A percentile compares a stretch with the other conserved stretches of the same genome.
Evolutionary conservation across 1,139 yeast species (phyloP).

Genomic region (Geotrichum citri-aurantii): DNA sequence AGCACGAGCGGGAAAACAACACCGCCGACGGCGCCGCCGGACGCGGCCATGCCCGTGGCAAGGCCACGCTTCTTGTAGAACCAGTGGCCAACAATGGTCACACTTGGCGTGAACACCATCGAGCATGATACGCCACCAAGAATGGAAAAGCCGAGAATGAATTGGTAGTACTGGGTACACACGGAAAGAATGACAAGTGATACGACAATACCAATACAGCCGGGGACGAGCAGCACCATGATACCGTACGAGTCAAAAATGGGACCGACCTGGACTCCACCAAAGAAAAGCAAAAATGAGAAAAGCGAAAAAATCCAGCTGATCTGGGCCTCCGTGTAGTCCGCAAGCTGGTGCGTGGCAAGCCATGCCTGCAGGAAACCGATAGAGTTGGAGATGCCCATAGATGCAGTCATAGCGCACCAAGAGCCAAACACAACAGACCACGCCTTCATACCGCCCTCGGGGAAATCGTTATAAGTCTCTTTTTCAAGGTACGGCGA

Average conservation of each 20-base stretch:
- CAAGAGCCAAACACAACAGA: slow-evolving; percentile 56
- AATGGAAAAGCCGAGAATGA: slow-evolving; percentile 53
- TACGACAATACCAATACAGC: slow-evolving; percentile 42
- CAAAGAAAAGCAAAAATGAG: slow-evolving; percentile 50
- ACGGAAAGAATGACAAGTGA: slow-evolving; percentile 53
- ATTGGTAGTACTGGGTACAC: slow-evolving; percentile 50
- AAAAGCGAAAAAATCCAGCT: slow-evolving; percentile 63
- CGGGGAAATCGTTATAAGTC: slow-evolving; percentile 44
- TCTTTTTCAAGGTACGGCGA: slow-evolving; percentile 17
- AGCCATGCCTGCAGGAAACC: slow-evolving; percentile 61
- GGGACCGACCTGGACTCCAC: slow-evolving; percentile 58
- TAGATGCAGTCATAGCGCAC: slow-evolving; percentile 53
- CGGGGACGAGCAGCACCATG: slow-evolving; percentile 35
- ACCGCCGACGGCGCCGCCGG: slow-evolving; percentile 63
- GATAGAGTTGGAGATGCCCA: slow-evolving; percentile 54
- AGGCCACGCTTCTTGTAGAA: slow-evolving; percentile 50
- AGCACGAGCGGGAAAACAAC: slow-evolving; percentile 53
- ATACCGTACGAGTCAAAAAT: slow-evolving; percentile 46
- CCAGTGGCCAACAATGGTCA: slow-evolving; percentile 60
- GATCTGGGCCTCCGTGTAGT: slow-evolving; percentile 41
- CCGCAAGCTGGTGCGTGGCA: slow-evolving; percentile 43
- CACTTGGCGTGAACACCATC: slow-evolving; percentile 51
- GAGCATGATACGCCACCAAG: slow-evolving; percentile 56
- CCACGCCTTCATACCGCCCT: slow-evolving; percentile 57
- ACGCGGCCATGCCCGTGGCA: slow-evolving; percentile 53